phyloP scores from a whole-genome alignment of 2,329 filamentous ascomycete genomes.

The Hymenoscyphus scutula region DNA sequence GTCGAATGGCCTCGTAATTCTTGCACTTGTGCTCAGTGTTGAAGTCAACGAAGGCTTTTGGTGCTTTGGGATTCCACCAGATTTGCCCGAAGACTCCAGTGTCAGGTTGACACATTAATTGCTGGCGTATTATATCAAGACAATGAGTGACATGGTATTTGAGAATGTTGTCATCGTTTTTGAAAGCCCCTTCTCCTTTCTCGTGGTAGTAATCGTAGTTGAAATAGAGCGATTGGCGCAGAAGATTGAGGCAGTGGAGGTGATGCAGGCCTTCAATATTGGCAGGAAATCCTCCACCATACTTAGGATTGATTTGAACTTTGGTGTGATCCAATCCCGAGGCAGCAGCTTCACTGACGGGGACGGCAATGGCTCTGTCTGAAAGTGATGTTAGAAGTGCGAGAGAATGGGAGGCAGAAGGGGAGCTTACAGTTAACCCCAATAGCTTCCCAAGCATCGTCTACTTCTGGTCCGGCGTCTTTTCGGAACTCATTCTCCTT shows the following conservation, averaged over 20 bases:
- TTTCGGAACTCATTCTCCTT: slow-evolving; percentile 51
- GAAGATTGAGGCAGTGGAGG: slow-evolving; percentile 53
- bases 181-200: slow-evolving; percentile 46
- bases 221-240: slow-evolving; percentile 51
- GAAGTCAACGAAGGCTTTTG: slow-evolving; percentile 50
- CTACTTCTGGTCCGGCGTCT: slow-evolving; percentile 47
- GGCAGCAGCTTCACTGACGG: slow-evolving; percentile 39
- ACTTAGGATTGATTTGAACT: slow-evolving; percentile 48
- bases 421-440: slow-evolving; percentile 48
- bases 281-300: slow-evolving; percentile 51
- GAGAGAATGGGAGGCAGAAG: too few relatives aligned
- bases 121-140: slow-evolving; percentile 53
- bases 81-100: slow-evolving; percentile 53
- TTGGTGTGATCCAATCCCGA: slow-evolving; percentile 47
- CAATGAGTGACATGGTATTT: slow-evolving; percentile 53
- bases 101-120: slow-evolving; percentile 54
- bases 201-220: slow-evolving; percentile 52
- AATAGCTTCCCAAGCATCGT: slow-evolving; percentile 50
- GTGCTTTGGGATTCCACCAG: slow-evolving; percentile 47
- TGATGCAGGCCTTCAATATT: slow-evolving; percentile 49
- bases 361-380: slow-evolving; percentile 43
- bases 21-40: slow-evolving; percentile 53
- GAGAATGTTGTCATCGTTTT: slow-evolving; percentile 48
- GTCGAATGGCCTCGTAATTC: slow-evolving; percentile 50
- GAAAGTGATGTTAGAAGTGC: slow-evolving; percentile 8